phyloP scores from a whole-genome alignment of 2,329 filamentous ascomycete species.

The Fusarium liriodendri region DNA sequence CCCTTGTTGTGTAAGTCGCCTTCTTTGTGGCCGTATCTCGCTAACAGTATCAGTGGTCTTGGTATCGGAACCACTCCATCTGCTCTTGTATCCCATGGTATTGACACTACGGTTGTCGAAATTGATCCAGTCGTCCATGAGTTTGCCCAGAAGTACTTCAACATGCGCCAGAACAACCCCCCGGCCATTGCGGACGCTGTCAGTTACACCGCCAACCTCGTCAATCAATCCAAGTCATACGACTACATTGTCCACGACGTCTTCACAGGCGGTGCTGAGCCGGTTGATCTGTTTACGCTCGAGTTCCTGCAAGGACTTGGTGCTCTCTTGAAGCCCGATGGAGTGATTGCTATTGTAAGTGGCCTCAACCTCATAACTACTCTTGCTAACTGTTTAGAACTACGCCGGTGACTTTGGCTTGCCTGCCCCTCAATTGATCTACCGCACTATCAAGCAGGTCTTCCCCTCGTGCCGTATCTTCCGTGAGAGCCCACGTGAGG shows the following conservation, averaged over 20 bases:
- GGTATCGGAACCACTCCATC: constrained; percentile 93
- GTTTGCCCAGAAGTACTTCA: constrained; percentile 86
- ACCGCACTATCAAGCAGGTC: constrained; percentile 82
- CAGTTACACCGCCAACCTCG: constrained; percentile 67
- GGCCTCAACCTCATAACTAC: not conserved
- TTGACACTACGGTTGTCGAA: constrained; percentile 94
- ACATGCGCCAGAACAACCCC: constrained; percentile 79
- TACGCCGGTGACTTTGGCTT: constrained; percentile 90
- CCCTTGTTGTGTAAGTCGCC: constrained; percentile 81
- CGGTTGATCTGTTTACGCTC: constrained; percentile 85
- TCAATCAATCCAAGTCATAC: constrained; percentile 64
- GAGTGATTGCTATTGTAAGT: constrained; percentile 87
- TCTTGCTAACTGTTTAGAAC: constrained; percentile 68
- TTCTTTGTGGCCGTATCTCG: not conserved
- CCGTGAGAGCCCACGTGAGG: constrained; percentile 75
- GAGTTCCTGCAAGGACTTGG: constrained; percentile 82
- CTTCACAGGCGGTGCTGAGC: constrained; percentile 96
- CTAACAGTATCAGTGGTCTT: constrained; percentile 71
- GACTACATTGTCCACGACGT: constrained; percentile 98
- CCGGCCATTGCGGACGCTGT: constrained; percentile 87
- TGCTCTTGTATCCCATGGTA: constrained; percentile 86
- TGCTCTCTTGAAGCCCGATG: constrained; percentile 78
- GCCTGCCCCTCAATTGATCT: constrained; percentile 79
- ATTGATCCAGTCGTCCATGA: constrained; percentile 91
- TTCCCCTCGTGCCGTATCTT: constrained; percentile 94